Conservation (phyloP, 2,329 filamentous ascomycete species). For the Aspergillus oerlinghausenensis region DNA sequence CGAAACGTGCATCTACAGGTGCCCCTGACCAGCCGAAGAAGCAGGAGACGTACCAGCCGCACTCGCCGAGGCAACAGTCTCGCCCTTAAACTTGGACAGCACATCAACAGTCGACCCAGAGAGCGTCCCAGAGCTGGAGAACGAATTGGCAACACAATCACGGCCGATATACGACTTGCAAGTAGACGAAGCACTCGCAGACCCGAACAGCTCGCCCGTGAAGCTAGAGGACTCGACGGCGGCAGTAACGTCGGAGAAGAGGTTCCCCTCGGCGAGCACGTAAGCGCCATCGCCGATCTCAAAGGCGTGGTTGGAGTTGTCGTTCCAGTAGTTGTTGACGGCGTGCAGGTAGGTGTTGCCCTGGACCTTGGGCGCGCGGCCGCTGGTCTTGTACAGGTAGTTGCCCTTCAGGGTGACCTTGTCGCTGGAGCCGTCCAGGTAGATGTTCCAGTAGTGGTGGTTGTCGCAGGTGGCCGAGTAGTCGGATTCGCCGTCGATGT, state of each 20-base stretch:
- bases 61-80: conserved; percentile 48
- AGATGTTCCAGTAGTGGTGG: conserved; percentile 58
- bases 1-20: conserved; percentile 23
- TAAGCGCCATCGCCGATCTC: conserved; percentile 44
- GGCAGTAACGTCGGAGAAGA: conserved; percentile 54
- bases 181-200: conserved; percentile 34
- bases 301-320: conserved; percentile 54
- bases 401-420: conserved; percentile 57
- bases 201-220: conserved; percentile 38
- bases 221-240: conserved; percentile 36
- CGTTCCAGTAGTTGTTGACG: conserved; percentile 57
- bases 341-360: conserved; percentile 56
- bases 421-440: conserved; percentile 54
- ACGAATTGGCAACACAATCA: conserved; percentile 49
- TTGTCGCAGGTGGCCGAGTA: conserved; percentile 56
- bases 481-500: conserved; percentile 51
- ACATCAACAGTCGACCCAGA: conserved; percentile 43
- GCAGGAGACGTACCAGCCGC: conserved; percentile 29
- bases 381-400: conserved; percentile 58
- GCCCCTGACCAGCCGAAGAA: conserved; percentile 46
- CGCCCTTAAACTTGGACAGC: conserved; percentile 49
- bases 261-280: conserved; percentile 54
- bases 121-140: conserved; percentile 34
- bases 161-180: conserved; percentile 49
- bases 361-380: conserved; percentile 54